phyloP scores from a whole-genome alignment of 768 basidiomycete species.

The Naganishia vishniacii region DNA sequence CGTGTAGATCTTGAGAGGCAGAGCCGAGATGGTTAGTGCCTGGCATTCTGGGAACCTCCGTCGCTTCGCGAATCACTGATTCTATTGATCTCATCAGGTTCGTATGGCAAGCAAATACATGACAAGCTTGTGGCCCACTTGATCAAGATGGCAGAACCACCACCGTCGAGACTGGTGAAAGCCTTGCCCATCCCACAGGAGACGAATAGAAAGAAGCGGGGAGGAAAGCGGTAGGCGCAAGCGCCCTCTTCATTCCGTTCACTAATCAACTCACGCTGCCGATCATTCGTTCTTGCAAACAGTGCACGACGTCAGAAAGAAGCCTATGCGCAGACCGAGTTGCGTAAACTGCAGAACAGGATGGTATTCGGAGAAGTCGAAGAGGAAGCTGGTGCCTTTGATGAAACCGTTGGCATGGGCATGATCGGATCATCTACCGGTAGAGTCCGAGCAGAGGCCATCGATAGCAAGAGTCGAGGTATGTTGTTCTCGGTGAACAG shows the following conservation, averaged over 20 bases:
- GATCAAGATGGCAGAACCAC: conserved; percentile 84
- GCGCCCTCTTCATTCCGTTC: conserved; percentile 32
- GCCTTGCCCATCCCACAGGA: conserved; percentile 91
- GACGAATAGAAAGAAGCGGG: conserved; percentile 84
- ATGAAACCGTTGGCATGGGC: conserved; percentile 94
- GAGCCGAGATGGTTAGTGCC: conserved; percentile 63
- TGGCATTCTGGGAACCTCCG: neutral
- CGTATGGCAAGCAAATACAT: conserved; percentile 68
- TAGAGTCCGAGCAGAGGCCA: conserved; percentile 78
- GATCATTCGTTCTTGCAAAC: conserved; percentile 2
- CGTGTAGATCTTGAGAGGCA: conserved; percentile 88
- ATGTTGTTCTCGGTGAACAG: too few species aligned
- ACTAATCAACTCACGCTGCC: neutral
- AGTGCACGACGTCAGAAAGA: conserved; percentile 98
- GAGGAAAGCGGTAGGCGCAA: conserved; percentile 73
- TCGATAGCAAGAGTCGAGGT: conserved; percentile 90
- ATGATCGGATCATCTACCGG: conserved; percentile 88
- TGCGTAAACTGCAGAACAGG: conserved; percentile 93
- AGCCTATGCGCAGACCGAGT: conserved; percentile 91
- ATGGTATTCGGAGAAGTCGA: conserved; percentile 94
- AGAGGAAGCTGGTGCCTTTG: conserved; percentile 91
- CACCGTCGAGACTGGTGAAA: conserved; percentile 86
- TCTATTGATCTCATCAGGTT: conserved; percentile 36
- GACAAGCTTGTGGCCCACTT: conserved; percentile 91
- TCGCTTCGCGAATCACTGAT: too few species aligned